Evolutionary conservation across 2,329 filamentous ascomycete genomes (phyloP).

Genomic region (Aspergillus fischeri): DNA sequence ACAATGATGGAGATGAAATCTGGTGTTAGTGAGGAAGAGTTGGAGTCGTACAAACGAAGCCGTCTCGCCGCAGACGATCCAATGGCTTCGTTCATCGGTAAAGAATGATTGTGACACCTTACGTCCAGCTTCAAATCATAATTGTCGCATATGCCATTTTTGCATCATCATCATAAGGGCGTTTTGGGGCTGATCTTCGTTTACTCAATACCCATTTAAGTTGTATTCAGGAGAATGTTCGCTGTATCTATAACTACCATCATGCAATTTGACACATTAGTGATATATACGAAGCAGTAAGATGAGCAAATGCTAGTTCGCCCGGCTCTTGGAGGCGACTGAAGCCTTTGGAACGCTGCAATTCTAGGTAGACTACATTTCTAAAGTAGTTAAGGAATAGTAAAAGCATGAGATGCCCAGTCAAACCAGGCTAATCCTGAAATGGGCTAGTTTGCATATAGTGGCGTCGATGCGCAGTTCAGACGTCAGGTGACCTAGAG

Average conservation of each 20-base stretch:
- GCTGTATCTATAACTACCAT: background rate
- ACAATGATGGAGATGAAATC: conserved; percentile 74
- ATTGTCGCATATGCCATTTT: background rate
- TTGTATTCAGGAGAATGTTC: background rate
- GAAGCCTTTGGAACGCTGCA: background rate
- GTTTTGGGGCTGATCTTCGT: conserved; percentile 6
- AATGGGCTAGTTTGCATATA: background rate
- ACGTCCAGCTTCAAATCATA: background rate
- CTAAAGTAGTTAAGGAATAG: too few relatives aligned
- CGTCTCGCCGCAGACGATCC: conserved; percentile 72
- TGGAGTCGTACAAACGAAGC: conserved; percentile 80
- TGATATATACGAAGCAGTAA: background rate
- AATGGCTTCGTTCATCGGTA: conserved; percentile 77
- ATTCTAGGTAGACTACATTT: too few relatives aligned
- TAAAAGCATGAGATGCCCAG: too few relatives aligned
- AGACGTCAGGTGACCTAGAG: conserved; percentile 7
- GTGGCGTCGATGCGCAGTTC: background rate
- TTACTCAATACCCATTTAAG: background rate
- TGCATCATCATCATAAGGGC: conserved; percentile 2
- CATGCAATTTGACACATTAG: background rate
- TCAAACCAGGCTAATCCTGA: background rate
- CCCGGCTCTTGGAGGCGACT: background rate
- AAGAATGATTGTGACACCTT: conserved; percentile 43
- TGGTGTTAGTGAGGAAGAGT: conserved; percentile 74
- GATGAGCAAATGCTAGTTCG: background rate